These are phyloP conservation scores for Fusarium sororula DNA, from an alignment of 2,329 filamentous ascomycete genomes.

Conservation along the genomic window DNA sequence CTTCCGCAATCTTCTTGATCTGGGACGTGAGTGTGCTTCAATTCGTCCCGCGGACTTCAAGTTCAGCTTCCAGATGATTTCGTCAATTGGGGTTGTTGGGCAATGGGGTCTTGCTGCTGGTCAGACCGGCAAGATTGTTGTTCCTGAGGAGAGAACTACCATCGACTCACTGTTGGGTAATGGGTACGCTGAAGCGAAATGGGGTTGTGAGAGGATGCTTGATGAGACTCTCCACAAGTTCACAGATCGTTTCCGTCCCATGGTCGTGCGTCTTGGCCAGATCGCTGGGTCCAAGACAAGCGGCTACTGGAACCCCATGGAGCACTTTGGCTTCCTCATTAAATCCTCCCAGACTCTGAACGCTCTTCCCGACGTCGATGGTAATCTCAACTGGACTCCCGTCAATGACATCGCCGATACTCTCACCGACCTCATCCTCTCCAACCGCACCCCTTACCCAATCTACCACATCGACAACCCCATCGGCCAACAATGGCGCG, in stretches of 20 bases:
- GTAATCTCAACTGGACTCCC: conserved; percentile 26
- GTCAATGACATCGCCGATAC: conserved; percentile 26
- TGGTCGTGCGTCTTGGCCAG: conserved; percentile 35
- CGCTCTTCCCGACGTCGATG: conserved; percentile 20
- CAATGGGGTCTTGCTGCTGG: conserved; percentile 16
- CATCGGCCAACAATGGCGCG: conserved; percentile 27
- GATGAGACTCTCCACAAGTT: conserved; percentile 34
- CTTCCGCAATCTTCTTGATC: conserved; percentile 27
- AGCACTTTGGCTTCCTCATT: conserved; percentile 37
- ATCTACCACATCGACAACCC: conserved; percentile 29
- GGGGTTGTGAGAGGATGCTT: conserved; percentile 36
- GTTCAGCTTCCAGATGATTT: conserved; percentile 31
- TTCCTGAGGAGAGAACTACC: conserved; percentile 16
- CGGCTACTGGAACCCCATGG: conserved; percentile 38
- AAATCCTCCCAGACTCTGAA: conserved; percentile 34
- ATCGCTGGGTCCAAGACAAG: conserved; percentile 37
- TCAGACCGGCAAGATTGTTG: conserved; percentile 16
- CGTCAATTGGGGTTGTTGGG: conserved; percentile 16
- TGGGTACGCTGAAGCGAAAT: conserved; percentile 35
- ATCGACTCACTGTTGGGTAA: conserved; percentile 23
- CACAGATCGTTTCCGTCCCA: conserved; percentile 26
- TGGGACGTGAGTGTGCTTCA: background rate
- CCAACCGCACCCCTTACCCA: background rate
- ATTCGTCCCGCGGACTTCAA: conserved; percentile 7
- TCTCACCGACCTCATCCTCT: conserved; percentile 3